Evolutionary conservation across 805 yeast genomes (phyloP), one percentile per base, ranked within the genome.

Genomic region (Ogataea minuta): DNA sequence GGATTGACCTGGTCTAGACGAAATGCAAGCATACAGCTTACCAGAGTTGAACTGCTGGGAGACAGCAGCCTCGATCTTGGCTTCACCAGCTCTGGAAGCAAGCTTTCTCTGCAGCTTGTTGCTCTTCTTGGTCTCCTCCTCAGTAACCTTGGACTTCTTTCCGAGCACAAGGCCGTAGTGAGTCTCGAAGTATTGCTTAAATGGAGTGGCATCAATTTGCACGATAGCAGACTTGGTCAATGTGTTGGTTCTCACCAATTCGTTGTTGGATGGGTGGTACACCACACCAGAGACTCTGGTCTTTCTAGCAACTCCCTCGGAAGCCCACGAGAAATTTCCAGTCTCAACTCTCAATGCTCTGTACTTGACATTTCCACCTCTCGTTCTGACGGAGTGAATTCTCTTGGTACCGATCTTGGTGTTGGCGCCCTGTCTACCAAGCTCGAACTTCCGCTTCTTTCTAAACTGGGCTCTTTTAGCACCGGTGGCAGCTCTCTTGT

Each of bases 381-480:
- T 90, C 71, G 96, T 88, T 82, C 99, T 95, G 67, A 93, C 97
- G 61, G 95, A 63, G 83, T 93, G 99, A 68, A 93, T 90, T 80
- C 99, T 88, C 87, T 93, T 93, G 63, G 95, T 72, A 70, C 98
- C 99, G 66, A 93, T 90, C 81, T 88, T 90, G 78, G 99, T 91
- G 90, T 85, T 89, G 69, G 99, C 95, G 65, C 96, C 82, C 81
- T 93, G 99, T 79, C 99, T 93, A 65, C 99, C 99, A 73, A 86
- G 83, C 79, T 91, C 99, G 71, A 93, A 91, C 95, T 91, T 93
- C 83, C 99, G 82, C 96, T 91, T 91, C 91, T 91, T 91, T 88
- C 98, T 91, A 95, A 83, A 87, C 77, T 89, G 95, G 75, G 98
- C 98, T 77, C 97, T 89, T 78, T 89, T 90, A 72, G 99, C 99